These are phyloP conservation scores for Luvunga scandens DNA, from an alignment of 345 rosid species.

Conservation along the genomic window DNA sequence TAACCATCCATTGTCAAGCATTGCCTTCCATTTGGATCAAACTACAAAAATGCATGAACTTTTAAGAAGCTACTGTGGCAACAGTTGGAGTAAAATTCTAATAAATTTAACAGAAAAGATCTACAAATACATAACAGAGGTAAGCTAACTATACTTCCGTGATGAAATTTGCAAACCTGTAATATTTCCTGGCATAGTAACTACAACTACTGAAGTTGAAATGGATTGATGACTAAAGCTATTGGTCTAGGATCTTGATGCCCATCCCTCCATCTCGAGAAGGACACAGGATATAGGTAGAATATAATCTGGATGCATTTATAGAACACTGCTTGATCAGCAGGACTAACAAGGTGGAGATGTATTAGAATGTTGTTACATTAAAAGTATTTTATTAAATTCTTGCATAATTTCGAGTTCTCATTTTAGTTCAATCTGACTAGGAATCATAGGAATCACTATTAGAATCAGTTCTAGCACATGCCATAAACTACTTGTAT, in stretches of 20 bases:
- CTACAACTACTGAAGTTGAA: neutral
- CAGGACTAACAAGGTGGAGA: neutral
- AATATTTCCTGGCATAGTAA: neutral
- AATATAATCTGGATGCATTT: neutral
- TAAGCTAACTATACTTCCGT: neutral
- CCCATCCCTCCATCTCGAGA: neutral
- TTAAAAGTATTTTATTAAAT: neutral
- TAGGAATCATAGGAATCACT: neutral
- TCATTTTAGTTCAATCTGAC: neutral
- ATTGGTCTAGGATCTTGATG: neutral
- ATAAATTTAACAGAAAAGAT: neutral
- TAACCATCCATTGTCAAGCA: conserved; percentile 86
- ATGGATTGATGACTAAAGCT: neutral
- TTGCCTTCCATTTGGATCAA: conserved; percentile 92
- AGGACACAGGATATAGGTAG: neutral
- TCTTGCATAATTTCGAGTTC: neutral
- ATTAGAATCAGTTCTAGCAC: neutral
- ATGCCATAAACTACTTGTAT: neutral
- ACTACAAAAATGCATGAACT: conserved; percentile 34
- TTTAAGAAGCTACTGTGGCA: neutral
- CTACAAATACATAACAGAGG: neutral
- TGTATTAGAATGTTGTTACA: neutral
- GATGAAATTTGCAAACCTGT: neutral
- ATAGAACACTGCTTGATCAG: neutral
- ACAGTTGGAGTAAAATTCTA: neutral